phyloP scores from a whole-genome alignment of 2,329 filamentous ascomycete species.

The Hymenoscyphus linearis region DNA sequence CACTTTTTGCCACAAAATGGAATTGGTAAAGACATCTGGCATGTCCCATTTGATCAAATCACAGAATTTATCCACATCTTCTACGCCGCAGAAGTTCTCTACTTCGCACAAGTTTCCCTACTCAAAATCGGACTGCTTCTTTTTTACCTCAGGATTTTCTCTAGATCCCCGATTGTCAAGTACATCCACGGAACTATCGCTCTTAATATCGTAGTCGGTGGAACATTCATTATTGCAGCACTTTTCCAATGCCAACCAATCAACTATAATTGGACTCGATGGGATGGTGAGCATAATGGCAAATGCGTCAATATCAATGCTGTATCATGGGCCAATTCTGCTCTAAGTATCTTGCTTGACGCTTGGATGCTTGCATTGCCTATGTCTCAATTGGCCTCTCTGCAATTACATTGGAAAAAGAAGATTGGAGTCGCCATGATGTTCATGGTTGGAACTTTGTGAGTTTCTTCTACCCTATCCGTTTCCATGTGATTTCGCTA shows the following conservation, averaged over 20 bases:
- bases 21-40: slow-evolving; percentile 20
- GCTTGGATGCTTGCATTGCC: slow-evolving; percentile 48
- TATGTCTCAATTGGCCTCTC: slow-evolving; percentile 38
- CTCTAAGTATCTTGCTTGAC: slow-evolving; percentile 48
- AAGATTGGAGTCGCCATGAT: slow-evolving; percentile 45
- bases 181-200: slow-evolving; percentile 40
- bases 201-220: slow-evolving; percentile 37
- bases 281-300: slow-evolving; percentile 44
- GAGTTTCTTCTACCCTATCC: slow-evolving; percentile 1
- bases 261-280: slow-evolving; percentile 46
- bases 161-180: slow-evolving; percentile 33
- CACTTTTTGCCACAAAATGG: slow-evolving; percentile 35
- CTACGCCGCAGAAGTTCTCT: slow-evolving; percentile 40
- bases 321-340: slow-evolving; percentile 47
- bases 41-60: slow-evolving; percentile 11
- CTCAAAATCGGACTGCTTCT: slow-evolving; percentile 48
- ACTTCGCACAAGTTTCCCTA: slow-evolving; percentile 42
- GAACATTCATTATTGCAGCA: slow-evolving; percentile 32
- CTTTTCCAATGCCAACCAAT: slow-evolving; percentile 49
- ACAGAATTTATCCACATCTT: slow-evolving; percentile 38
- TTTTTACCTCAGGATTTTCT: slow-evolving; percentile 53
- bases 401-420: slow-evolving; percentile 43
- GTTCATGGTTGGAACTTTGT: slow-evolving; percentile 46
- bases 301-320: slow-evolving; percentile 45
- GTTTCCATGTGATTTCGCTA: slow-evolving; percentile 8